Evolutionary conservation across 2,329 filamentous ascomycete species (phyloP).

Genomic region (Gnomoniopsis smithogilvyi): DNA sequence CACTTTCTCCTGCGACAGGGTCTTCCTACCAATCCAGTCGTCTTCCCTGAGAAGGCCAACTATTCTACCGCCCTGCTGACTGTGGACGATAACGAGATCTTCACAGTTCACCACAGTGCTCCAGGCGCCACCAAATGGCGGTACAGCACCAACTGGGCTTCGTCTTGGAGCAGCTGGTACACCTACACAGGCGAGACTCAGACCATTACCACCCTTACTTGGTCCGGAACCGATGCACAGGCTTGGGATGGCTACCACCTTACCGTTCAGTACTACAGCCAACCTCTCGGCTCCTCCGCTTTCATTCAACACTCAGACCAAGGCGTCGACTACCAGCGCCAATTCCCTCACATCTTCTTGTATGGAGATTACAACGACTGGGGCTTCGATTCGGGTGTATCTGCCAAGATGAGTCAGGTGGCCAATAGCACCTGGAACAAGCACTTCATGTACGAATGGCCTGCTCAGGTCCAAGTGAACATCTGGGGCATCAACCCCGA

Average conservation of each 20-base stretch:
- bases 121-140: slow-evolving; percentile 58
- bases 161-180: slow-evolving; percentile 55
- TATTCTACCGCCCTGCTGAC: slow-evolving; percentile 44
- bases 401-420: slow-evolving; percentile 45
- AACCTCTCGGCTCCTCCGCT: slow-evolving; percentile 53
- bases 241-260: slow-evolving; percentile 59
- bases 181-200: slow-evolving; percentile 50
- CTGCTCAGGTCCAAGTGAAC: slow-evolving; percentile 56
- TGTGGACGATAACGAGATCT: slow-evolving; percentile 31
- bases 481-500: slow-evolving; percentile 64
- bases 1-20: slow-evolving; percentile 56
- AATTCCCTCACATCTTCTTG: slow-evolving; percentile 60
- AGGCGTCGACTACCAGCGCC: slow-evolving; percentile 37
- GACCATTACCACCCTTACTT: slow-evolving; percentile 45
- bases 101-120: slow-evolving; percentile 53
- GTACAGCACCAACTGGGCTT: slow-evolving; percentile 60
- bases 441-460: slow-evolving; percentile 61
- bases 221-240: slow-evolving; percentile 54
- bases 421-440: slow-evolving; percentile 52
- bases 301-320: slow-evolving; percentile 57
- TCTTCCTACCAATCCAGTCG: slow-evolving; percentile 53
- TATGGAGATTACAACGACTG: slow-evolving; percentile 61
- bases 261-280: slow-evolving; percentile 59
- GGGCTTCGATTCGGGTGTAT: slow-evolving; percentile 56
- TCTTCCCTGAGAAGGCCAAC: slow-evolving; percentile 53